A percentile compares a stretch with the other conserved stretches of the same genome.
These are phyloP conservation scores for Myriangium duriaei DNA, from an alignment of 2,329 filamentous ascomycete species.

Conservation along the genomic window DNA sequence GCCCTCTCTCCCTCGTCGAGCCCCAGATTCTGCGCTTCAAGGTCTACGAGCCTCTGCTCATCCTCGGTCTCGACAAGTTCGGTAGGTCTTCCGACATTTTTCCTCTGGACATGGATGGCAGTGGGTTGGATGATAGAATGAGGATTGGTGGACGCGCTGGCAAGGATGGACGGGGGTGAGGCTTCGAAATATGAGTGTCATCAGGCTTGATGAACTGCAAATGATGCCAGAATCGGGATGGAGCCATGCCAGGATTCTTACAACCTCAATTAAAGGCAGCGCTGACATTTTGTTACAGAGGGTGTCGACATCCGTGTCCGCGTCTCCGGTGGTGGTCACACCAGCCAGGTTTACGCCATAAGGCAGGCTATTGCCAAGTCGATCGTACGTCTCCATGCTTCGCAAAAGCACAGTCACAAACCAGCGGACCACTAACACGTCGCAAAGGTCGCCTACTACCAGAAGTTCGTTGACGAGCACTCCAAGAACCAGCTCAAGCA, in stretches of 20 bases:
- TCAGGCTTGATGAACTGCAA: too few species aligned
- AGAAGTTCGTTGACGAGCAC: slow-evolving; percentile 99
- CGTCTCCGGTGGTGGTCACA: slow-evolving; percentile 94
- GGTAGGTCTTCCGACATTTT: slow-evolving; percentile 29
- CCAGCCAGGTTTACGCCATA: slow-evolving; percentile 94
- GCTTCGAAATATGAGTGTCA: too few species aligned
- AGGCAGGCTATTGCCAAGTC: slow-evolving; percentile 98
- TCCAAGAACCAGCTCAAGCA: slow-evolving; percentile 99
- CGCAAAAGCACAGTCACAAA: not conserved
- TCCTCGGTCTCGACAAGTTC: slow-evolving; percentile 96
- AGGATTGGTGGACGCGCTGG: too few species aligned
- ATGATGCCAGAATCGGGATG: too few species aligned
- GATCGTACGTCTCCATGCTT: slow-evolving; percentile 41
- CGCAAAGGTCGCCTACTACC: slow-evolving; percentile 74
- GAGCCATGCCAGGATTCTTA: too few species aligned
- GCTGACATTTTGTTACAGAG: slow-evolving; percentile 30
- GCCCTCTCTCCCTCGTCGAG: slow-evolving; percentile 85
- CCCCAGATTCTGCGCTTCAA: slow-evolving; percentile 97
- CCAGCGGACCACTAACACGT: slow-evolving; percentile 6
- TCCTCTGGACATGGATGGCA: not conserved
- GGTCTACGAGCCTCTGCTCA: slow-evolving; percentile 98
- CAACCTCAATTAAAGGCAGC: not conserved
- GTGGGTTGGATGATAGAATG: slow-evolving; percentile 1
- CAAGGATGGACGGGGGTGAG: too few species aligned
- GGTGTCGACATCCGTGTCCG: slow-evolving; percentile 95